These are phyloP conservation scores for Kalaharituber pfeilii DNA, from an alignment of 2,329 filamentous ascomycete genomes.

Conservation along the genomic window DNA sequence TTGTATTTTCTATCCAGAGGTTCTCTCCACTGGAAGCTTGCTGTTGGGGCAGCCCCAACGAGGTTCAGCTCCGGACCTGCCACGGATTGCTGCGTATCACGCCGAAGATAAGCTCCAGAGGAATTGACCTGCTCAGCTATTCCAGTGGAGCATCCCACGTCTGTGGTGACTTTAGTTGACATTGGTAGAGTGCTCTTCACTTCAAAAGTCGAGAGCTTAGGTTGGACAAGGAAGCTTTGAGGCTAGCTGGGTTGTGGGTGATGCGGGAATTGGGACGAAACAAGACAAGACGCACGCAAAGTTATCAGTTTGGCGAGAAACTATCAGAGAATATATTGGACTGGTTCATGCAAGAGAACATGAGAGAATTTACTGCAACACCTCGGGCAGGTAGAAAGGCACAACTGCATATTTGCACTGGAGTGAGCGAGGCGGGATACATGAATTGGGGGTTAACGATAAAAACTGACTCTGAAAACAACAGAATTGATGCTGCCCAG, in stretches of 20 bases:
- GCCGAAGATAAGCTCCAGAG: neutral
- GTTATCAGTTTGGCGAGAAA: neutral
- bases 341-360: neutral
- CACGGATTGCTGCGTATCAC: neutral
- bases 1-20: conserved; percentile 54
- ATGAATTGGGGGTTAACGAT: too few species aligned
- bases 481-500: too few species aligned
- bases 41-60: neutral
- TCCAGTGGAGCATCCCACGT: conserved; percentile 1
- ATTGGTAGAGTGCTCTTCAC: neutral
- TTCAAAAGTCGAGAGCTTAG: neutral
- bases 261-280: neutral
- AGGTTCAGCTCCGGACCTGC: neutral
- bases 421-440: too few species aligned
- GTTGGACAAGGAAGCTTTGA: neutral
- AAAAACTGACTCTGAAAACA: too few species aligned
- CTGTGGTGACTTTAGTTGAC: neutral
- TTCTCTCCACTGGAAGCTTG: conserved; percentile 25
- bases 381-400: too few species aligned
- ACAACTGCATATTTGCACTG: too few species aligned
- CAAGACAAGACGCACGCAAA: neutral
- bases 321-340: neutral
- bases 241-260: neutral
- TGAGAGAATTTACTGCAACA: conserved; percentile 2
- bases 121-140: neutral